A percentile compares a stretch with the other conserved stretches of the same genome.
phyloP scores from a whole-genome alignment of 2,329 filamentous ascomycete genomes.

The Aspergillus melleus region DNA sequence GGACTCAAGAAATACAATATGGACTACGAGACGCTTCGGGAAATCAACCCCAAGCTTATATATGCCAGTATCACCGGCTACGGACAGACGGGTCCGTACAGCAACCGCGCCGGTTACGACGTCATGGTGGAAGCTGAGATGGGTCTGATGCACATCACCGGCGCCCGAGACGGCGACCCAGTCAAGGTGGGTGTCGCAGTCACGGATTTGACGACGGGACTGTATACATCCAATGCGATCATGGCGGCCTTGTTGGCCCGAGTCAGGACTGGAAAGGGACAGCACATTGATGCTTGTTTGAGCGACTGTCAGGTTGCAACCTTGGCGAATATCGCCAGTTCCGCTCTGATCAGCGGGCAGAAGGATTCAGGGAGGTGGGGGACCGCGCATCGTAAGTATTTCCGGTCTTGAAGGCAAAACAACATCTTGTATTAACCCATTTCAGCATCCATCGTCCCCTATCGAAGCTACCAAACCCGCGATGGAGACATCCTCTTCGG shows the following conservation, averaged over 20 bases:
- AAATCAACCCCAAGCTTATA: conserved; percentile 82
- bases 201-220: conserved; percentile 89
- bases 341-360: conserved; percentile 82
- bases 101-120: conserved; percentile 87
- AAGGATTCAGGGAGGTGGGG: conserved; percentile 91
- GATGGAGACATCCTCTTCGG: conserved; percentile 65
- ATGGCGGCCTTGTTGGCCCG: conserved; percentile 88
- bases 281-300: conserved; percentile 87
- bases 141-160: conserved; percentile 98
- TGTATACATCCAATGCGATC: conserved; percentile 93
- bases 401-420: not conserved
- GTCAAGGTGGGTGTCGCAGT: conserved; percentile 98
- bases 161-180: conserved; percentile 79
- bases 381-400: conserved; percentile 77
- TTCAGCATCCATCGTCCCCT: conserved; percentile 91
- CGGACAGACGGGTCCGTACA: conserved; percentile 90
- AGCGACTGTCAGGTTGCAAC: conserved; percentile 96
- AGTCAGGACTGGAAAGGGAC: conserved; percentile 72
- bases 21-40: conserved; percentile 78
- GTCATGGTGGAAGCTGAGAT: conserved; percentile 99
- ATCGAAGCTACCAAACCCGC: conserved; percentile 72
- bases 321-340: conserved; percentile 91
- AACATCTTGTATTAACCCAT: too few species aligned
- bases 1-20: conserved; percentile 86
- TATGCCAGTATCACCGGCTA: conserved; percentile 98